A percentile compares a stretch with the other conserved stretches of the same genome.
Evolutionary conservation across 1,139 yeast genomes (phyloP).

Genomic region (Starmera stellimalicola): DNA sequence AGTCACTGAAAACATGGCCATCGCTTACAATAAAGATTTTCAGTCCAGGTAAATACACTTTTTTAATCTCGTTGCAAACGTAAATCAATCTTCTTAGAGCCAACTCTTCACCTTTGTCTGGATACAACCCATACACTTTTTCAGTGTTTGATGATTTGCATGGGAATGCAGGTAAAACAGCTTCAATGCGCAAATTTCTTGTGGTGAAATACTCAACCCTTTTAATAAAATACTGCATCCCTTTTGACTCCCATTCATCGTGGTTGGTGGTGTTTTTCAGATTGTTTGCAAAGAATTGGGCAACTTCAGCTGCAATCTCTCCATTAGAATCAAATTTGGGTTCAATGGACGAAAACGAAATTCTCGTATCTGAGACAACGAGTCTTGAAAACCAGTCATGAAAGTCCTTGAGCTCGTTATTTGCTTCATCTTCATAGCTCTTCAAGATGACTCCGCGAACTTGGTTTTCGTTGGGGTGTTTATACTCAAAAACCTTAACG

Average conservation of each 20-base stretch:
- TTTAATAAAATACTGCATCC: constrained; percentile 31
- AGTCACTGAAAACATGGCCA: constrained; percentile 59
- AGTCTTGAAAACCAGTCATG: constrained; percentile 29
- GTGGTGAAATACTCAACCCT: constrained; percentile 39
- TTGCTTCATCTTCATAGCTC: constrained; percentile 18
- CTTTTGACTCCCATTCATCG: constrained; percentile 42
- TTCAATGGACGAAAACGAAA: constrained; percentile 15
- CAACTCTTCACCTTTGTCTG: constrained; percentile 39
- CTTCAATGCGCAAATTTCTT: constrained; percentile 38
- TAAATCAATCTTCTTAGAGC: constrained; percentile 27
- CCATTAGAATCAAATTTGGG: constrained; percentile 7
- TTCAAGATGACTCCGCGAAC: constrained; percentile 25
- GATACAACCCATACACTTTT: constrained; percentile 41
- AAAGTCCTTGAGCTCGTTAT: constrained; percentile 13
- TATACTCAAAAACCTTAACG: constrained; percentile 22
- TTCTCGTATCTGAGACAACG: constrained; percentile 23
- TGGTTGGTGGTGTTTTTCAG: constrained; percentile 37
- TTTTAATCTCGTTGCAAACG: constrained; percentile 23
- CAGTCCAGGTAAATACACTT: constrained; percentile 45
- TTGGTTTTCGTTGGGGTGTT: constrained; percentile 20
- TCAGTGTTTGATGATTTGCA: constrained; percentile 49
- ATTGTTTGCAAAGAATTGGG: constrained; percentile 31
- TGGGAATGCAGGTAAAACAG: constrained; percentile 57
- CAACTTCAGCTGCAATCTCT: constrained; percentile 20
- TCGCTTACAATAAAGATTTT: constrained; percentile 50